Conservation (phyloP, 257 asterid genomes). For the Solanum pimpinellifolium region DNA sequence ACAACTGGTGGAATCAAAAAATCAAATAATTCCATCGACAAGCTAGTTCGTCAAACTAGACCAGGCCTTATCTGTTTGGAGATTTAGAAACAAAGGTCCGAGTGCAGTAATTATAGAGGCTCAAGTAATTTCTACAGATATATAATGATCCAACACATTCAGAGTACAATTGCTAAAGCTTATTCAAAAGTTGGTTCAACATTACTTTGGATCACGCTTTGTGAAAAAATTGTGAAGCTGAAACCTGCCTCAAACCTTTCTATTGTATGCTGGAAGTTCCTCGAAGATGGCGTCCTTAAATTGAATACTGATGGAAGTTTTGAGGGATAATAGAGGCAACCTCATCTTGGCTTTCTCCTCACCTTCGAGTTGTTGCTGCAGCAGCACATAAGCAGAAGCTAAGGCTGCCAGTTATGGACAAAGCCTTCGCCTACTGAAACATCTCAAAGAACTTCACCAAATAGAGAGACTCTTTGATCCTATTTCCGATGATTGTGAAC, state of each 20-base stretch:
- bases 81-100: not conserved
- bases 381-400: not conserved
- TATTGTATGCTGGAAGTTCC: not conserved
- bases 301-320: not conserved
- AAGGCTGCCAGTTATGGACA: not conserved
- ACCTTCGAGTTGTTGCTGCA: not conserved
- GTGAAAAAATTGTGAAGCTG: not conserved
- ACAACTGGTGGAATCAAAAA: not conserved
- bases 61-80: not conserved
- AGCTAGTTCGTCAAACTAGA: not conserved
- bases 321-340: not conserved
- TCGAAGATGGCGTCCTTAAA: not conserved
- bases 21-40: not conserved
- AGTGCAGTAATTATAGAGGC: not conserved
- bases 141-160: not conserved
- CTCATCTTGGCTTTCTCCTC: not conserved
- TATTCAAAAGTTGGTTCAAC: not conserved
- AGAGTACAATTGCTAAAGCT: not conserved
- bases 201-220: not conserved
- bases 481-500: not conserved
- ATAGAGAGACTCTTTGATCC: not conserved
- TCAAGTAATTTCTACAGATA: not conserved
- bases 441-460: not conserved
- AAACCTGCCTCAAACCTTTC: not conserved
- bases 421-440: not conserved